Evolutionary conservation across 805 yeast genomes (phyloP).

Genomic region (Starmerella riodocensis): DNA sequence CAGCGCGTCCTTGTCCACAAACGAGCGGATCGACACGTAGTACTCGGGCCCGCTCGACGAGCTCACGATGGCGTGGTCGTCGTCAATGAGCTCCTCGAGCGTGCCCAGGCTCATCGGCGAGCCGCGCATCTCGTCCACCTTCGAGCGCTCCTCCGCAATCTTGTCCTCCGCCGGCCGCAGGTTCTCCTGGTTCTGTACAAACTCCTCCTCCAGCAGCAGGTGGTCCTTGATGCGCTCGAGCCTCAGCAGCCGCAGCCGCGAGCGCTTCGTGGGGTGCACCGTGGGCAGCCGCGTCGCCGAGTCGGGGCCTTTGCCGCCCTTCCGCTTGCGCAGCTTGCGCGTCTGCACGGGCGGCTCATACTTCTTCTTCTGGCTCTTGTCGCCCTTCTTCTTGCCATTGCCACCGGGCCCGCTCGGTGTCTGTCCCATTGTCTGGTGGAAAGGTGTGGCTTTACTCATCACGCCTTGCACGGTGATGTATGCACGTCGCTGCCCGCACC

Average conservation of each 20-base stretch:
- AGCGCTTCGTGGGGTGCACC: conserved; percentile 84
- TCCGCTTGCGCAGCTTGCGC: conserved; percentile 67
- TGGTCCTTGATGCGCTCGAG: conserved; percentile 96
- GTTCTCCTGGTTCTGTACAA: conserved; percentile 86
- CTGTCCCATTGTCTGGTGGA: conserved; percentile 25
- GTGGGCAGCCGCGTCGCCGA: conserved; percentile 77
- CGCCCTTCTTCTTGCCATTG: conserved; percentile 21
- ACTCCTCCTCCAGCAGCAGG: conserved; percentile 84
- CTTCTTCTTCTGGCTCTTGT: conserved; percentile 54
- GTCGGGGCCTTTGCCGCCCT: conserved; percentile 76
- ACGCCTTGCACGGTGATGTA: too few relatives aligned
- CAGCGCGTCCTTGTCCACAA: conserved; percentile 88
- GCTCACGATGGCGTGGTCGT: conserved; percentile 96
- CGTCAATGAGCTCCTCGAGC: conserved; percentile 92
- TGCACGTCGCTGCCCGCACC: too few relatives aligned
- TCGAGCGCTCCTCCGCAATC: conserved; percentile 90
- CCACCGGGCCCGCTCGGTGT: conserved; percentile 23
- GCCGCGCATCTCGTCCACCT: conserved; percentile 90
- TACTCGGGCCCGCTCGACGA: conserved; percentile 94
- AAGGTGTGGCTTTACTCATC: too few relatives aligned
- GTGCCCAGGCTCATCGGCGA: conserved; percentile 94
- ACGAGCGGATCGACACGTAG: conserved; percentile 87
- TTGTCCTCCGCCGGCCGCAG: conserved; percentile 93
- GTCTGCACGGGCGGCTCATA: conserved; percentile 98
- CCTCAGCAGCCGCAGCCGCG: conserved; percentile 77